Evolutionary conservation across 2,329 filamentous ascomycete genomes (phyloP).

Genomic region (Aspergillus proliferans): DNA sequence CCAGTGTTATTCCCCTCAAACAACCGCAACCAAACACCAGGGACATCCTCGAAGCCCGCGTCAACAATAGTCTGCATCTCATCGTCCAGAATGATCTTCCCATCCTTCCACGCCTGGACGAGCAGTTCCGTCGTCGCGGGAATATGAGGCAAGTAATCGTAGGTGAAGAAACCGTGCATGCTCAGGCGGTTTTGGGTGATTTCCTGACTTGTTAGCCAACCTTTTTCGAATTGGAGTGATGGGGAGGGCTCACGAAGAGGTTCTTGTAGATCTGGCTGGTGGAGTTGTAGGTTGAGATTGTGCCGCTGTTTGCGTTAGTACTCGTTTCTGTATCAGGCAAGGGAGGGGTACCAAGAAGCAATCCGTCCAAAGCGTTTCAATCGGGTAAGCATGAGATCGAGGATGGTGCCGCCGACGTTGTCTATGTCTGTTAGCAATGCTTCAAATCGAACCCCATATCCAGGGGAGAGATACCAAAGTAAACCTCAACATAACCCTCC

Average conservation of each 20-base stretch:
- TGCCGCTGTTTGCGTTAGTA: slow-evolving; percentile 10
- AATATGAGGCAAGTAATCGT: slow-evolving; percentile 17
- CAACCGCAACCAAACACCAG: slow-evolving; percentile 44
- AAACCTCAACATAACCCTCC: slow-evolving; percentile 47
- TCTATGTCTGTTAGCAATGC: slow-evolving; percentile 13
- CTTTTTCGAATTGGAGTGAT: no score
- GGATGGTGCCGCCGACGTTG: slow-evolving; percentile 45
- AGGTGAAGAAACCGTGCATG: slow-evolving; percentile 15
- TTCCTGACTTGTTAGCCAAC: slow-evolving; percentile 3
- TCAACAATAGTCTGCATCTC: slow-evolving; percentile 45
- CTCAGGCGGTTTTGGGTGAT: slow-evolving; percentile 12
- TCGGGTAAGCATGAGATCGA: slow-evolving; percentile 32
- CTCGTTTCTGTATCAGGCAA: neutral
- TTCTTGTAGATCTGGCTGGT: no score
- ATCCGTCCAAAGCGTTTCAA: slow-evolving; percentile 11
- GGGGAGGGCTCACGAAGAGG: no score
- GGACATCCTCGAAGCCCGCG: slow-evolving; percentile 44
- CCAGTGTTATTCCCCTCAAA: slow-evolving; percentile 45
- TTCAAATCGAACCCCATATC: no score
- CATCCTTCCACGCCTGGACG: slow-evolving; percentile 33
- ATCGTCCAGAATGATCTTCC: slow-evolving; percentile 40
- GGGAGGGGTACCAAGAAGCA: slow-evolving; percentile 11
- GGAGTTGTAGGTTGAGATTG: slow-evolving; percentile 17
- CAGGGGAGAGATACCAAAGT: slow-evolving; percentile 28
- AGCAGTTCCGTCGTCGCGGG: slow-evolving; percentile 17